phyloP scores from a whole-genome alignment of 257 asterid genomes.

The Plantago ovata region DNA sequence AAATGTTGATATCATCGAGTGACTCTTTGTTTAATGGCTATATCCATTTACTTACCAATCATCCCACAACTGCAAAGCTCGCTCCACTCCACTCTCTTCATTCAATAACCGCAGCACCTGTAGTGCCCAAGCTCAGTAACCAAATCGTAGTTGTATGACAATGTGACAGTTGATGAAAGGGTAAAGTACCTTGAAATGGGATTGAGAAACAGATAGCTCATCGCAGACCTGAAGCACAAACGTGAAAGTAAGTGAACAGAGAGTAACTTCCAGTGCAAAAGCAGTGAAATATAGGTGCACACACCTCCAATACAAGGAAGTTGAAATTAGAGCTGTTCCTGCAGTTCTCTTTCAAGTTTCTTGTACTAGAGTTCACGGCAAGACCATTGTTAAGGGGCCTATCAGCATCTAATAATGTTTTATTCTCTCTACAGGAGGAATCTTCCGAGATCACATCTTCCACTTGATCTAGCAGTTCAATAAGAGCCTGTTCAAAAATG shows the following conservation, averaged over 20 bases:
- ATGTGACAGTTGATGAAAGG: conserved; percentile 22
- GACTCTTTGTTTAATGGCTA: conserved; percentile 11
- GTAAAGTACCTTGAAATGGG: conserved; percentile 59
- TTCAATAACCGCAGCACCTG: conserved; percentile 79
- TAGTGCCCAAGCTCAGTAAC: conserved; percentile 19
- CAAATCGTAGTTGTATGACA: conserved; percentile 19
- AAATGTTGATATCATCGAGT: background rate
- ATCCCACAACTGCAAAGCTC: conserved; percentile 69
- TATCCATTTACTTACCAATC: conserved; percentile 59
- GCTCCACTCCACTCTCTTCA: conserved; percentile 85
- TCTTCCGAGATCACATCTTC: conserved; percentile 79
- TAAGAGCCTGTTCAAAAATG: conserved; percentile 56
- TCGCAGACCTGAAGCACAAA: conserved; percentile 29
- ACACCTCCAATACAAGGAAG: conserved; percentile 95
- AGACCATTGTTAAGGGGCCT: conserved; percentile 33
- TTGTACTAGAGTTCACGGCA: conserved; percentile 24
- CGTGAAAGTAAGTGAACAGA: conserved; percentile 15
- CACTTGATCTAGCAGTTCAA: conserved; percentile 93
- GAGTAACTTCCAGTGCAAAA: conserved; percentile 10
- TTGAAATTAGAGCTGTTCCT: conserved; percentile 29
- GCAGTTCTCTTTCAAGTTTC: conserved; percentile 29
- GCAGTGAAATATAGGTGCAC: conserved; percentile 18
- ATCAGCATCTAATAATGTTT: conserved; percentile 31
- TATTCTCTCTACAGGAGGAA: conserved; percentile 31
- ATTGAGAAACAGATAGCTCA: conserved; percentile 21